Conservation (phyloP, 1,139 yeast genomes). For the Hansenula lynferdii region DNA sequence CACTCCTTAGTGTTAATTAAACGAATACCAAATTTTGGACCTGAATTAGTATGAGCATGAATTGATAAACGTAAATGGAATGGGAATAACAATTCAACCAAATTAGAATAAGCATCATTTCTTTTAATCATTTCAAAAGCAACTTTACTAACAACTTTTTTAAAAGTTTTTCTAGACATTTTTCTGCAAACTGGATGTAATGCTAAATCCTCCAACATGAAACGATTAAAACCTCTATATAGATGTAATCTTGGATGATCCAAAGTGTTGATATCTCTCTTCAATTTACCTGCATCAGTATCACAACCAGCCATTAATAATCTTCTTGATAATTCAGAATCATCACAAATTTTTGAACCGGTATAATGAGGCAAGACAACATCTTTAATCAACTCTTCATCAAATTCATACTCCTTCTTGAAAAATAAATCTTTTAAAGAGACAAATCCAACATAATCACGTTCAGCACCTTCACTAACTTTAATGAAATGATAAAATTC, state of each 20-base stretch:
- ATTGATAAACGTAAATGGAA: constrained; percentile 55
- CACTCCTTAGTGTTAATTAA: constrained; percentile 42
- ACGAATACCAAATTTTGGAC: constrained; percentile 55
- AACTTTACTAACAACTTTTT: constrained; percentile 45
- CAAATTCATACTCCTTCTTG: constrained; percentile 22
- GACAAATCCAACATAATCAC: constrained; percentile 32
- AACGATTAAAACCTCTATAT: constrained; percentile 53
- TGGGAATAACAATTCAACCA: constrained; percentile 56
- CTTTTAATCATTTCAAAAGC: constrained; percentile 63
- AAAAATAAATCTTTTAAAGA: constrained; percentile 34
- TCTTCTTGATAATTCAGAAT: constrained; percentile 32
- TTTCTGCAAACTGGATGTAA: constrained; percentile 34
- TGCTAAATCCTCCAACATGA: constrained; percentile 54
- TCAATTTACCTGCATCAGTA: constrained; percentile 34
- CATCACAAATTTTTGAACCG: constrained; percentile 29
- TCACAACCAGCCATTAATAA: constrained; percentile 37
- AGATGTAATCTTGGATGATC: constrained; percentile 47
- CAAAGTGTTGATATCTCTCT: constrained; percentile 28
- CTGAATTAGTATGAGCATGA: constrained; percentile 53
- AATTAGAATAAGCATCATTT: constrained; percentile 60
- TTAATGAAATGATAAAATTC: constrained; percentile 33
- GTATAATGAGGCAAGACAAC: constrained; percentile 28
- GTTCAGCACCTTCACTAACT: constrained; percentile 19
- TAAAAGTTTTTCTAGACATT: constrained; percentile 43
- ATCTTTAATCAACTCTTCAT: constrained; percentile 24